phyloP scores from a whole-genome alignment of 2,329 filamentous ascomycete species.

The Sordariomycetes sp. region DNA sequence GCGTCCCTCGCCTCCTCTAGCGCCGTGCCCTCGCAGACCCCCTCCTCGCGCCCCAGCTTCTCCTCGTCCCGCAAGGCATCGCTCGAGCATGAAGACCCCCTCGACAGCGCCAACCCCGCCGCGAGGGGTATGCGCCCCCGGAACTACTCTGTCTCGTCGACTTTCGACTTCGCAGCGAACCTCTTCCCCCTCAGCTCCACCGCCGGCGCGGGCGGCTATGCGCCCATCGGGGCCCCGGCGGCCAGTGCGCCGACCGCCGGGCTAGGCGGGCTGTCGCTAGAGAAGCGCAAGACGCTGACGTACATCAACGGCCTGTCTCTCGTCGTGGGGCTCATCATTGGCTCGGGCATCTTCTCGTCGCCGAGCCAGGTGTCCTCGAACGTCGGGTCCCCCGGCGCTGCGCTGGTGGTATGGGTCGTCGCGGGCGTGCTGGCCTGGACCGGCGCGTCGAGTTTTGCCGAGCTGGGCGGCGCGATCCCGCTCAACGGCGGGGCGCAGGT shows the following conservation, averaged over 20 bases:
- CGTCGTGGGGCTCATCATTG: conserved; percentile 88
- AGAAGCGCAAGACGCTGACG: conserved; percentile 92
- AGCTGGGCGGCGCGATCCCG: conserved; percentile 90
- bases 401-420: conserved; percentile 82
- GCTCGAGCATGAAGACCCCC: conserved; percentile 74
- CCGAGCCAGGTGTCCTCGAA: conserved; percentile 88
- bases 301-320: conserved; percentile 88
- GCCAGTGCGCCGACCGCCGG: conserved; percentile 26
- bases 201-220: conserved; percentile 60
- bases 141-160: conserved; percentile 77
- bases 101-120: conserved; percentile 51
- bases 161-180: conserved; percentile 90
- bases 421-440: conserved; percentile 95
- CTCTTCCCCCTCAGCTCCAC: conserved; percentile 88
- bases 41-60: conserved; percentile 73
- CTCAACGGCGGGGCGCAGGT: conserved; percentile 90
- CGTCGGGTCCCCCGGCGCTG: conserved; percentile 81
- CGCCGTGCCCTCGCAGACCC: conserved; percentile 38
- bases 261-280: conserved; percentile 66
- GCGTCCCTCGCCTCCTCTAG: conserved; percentile 87
- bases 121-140: conserved; percentile 35
- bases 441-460: conserved; percentile 86
- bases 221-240: conserved; percentile 66
- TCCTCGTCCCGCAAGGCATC: conserved; percentile 89
- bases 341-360: conserved; percentile 91